Percentiles rank a stretch among this genome's conserved stretches.
These are phyloP conservation scores for Sugiyamaella castrensis DNA, from an alignment of 1,139 yeast species.

Conservation along the genomic window DNA sequence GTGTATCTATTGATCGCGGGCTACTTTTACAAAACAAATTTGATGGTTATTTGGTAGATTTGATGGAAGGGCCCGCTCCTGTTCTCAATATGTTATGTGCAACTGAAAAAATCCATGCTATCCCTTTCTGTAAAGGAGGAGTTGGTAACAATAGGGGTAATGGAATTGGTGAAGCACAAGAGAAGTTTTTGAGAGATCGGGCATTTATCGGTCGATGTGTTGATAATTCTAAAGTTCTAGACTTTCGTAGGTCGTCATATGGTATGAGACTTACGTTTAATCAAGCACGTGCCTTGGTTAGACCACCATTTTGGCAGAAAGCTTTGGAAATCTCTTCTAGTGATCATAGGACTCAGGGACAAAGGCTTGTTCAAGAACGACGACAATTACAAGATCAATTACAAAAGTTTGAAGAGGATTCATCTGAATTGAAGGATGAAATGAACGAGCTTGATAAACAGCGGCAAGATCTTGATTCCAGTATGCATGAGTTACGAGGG, in stretches of 20 bases:
- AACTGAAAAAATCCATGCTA: slow-evolving; percentile 52
- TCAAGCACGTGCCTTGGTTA: neutral
- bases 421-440: neutral
- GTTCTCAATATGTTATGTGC: slow-evolving; percentile 74
- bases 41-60: slow-evolving; percentile 75
- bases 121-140: slow-evolving; percentile 54
- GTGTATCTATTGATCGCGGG: slow-evolving; percentile 37
- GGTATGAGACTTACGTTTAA: neutral
- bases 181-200: slow-evolving; percentile 1
- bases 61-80: slow-evolving; percentile 67
- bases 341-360: neutral
- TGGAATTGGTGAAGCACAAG: neutral
- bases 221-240: slow-evolving; percentile 4
- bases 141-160: neutral
- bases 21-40: slow-evolving; percentile 57
- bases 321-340: neutral
- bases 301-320: neutral
- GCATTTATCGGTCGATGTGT: slow-evolving; percentile 13
- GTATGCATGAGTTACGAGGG: neutral
- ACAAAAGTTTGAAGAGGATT: slow-evolving; percentile 4
- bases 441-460: neutral
- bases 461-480: neutral
- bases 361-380: neutral
- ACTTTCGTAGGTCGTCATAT: neutral
- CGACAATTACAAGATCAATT: neutral